Evolutionary conservation across 1,139 yeast species (phyloP), one percentile per base, ranked within the genome.

Genomic region (Nakaseomyces uthaithaninus): DNA sequence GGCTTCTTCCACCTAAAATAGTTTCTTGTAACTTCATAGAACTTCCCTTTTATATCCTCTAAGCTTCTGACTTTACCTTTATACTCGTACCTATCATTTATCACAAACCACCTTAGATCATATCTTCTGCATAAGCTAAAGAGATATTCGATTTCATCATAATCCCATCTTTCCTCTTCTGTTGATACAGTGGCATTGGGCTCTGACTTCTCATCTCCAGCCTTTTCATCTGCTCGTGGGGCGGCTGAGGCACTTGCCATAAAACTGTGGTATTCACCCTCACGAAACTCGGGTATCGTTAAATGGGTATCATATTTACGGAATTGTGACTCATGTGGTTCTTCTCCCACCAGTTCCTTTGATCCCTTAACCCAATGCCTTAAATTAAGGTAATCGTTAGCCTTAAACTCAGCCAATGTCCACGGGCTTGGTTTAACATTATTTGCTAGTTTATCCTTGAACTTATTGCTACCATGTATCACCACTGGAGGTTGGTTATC

Each of bases 351-450:
- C 8, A 53, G 36, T 36, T 74, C 80, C 43, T 68, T 71, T 2
- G 81, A 70, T 1, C 94, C 94, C 47, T 85, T 79, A 4, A 80
- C 89, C 98, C 98, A 93, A 62, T 91, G 98, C 42, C 68, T 66
- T 36, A 89, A 67, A 31, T 64, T 64, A 33, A 79, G 75, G 37
- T 72, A 75, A 1, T 76, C 72, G 5, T 67, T 66, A 43, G 79
- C 80, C 33, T 61, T 67, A 57, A 91, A 91, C 5, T 71, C 66
- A 33, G 74, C 71, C 60, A 75, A 68, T 0, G 77, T 71, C 98
- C 98, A 91, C 1, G 95, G 89, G 0, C 91, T 74, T 0, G 86
- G 82, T 49, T 76, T 80, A 18, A 69, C 70, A 36, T 66, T 63
- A 52, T 80, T 67, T 44, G 75, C 74, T 43, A 87, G 69, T 49